Conservation (phyloP, 345 rosid species). For the Salix brachista region DNA sequence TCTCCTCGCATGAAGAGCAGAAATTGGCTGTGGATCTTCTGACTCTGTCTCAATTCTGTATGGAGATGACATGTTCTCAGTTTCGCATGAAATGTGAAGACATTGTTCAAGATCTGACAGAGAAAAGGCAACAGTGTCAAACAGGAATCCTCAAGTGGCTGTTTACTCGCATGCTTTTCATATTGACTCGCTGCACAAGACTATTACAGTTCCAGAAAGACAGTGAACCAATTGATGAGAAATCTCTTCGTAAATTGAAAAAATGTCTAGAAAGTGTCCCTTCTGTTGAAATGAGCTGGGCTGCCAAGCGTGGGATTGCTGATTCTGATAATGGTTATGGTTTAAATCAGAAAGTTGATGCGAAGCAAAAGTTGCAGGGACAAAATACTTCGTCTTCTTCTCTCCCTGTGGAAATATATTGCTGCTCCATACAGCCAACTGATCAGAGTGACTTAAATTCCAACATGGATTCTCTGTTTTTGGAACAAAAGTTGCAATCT, state of each 20-base stretch:
- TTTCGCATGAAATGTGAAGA: constrained; percentile 63
- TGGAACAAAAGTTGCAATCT: constrained; percentile 29
- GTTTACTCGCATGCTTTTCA: constrained; percentile 66
- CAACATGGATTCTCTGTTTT: constrained; percentile 21
- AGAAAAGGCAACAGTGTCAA: constrained; percentile 65
- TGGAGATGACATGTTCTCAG: constrained; percentile 54
- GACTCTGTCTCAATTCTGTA: constrained; percentile 47
- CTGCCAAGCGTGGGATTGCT: constrained; percentile 30
- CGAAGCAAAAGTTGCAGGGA: constrained; percentile 18
- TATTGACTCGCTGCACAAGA: constrained; percentile 78
- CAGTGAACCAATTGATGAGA: constrained; percentile 58
- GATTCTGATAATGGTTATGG: constrained; percentile 37
- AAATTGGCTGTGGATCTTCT: constrained; percentile 57
- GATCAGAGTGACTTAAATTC: constrained; percentile 31
- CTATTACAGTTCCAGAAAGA: constrained; percentile 70
- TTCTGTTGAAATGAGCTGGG: constrained; percentile 63
- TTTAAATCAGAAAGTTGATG: constrained; percentile 29
- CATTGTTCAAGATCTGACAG: constrained; percentile 64
- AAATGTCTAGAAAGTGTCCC: constrained; percentile 76
- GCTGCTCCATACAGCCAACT: constrained; percentile 20
- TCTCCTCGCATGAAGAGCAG: constrained; percentile 47
- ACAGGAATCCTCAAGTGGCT: constrained; percentile 64
- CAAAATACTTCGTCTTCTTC: constrained; percentile 34
- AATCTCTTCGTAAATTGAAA: constrained; percentile 57
- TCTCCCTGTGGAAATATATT: constrained; percentile 19